These are phyloP conservation scores for Phytophthora chlamydospora DNA, from an alignment of 352 stramenopile genomes.

Conservation along the genomic window DNA sequence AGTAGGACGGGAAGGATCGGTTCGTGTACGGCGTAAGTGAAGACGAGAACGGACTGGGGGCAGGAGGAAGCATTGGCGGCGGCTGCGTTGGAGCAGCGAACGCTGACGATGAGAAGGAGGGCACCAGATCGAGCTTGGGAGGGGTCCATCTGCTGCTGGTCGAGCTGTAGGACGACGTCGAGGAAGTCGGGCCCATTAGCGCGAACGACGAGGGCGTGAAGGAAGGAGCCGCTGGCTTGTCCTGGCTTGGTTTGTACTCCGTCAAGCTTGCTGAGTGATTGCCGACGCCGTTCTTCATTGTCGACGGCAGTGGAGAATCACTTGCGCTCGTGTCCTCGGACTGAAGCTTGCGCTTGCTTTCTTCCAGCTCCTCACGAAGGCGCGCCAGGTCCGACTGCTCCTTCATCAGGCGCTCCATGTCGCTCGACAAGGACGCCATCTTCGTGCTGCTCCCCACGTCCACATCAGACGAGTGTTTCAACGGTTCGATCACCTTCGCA, in stretches of 20 bases:
- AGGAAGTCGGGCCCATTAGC: conserved; percentile 13
- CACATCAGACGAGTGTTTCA: conserved; percentile 30
- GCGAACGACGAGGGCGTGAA: conserved; percentile 36
- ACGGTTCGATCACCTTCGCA: conserved; percentile 46
- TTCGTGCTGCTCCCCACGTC: conserved; percentile 9
- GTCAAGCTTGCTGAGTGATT: conserved; percentile 15
- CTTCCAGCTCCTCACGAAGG: conserved; percentile 67
- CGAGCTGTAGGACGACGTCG: conserved; percentile 16
- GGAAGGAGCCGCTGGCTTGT: conserved; percentile 18
- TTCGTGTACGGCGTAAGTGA: conserved; percentile 40
- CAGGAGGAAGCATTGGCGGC: conserved; percentile 17
- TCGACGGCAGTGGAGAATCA: conserved; percentile 7
- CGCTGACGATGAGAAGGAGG: conserved; percentile 34
- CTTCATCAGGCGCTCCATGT: conserved; percentile 71
- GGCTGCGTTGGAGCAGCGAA: conserved; percentile 24
- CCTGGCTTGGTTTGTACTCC: conserved; percentile 29
- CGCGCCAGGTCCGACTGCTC: conserved; percentile 71
- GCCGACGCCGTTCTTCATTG: conserved; percentile 8
- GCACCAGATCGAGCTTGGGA: conserved; percentile 36
- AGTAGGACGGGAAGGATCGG: conserved; percentile 23
- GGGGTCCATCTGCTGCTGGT: conserved; percentile 33
- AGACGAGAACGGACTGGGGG: conserved; percentile 26
- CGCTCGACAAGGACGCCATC: conserved; percentile 35
- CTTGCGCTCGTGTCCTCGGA: conserved; percentile 30
- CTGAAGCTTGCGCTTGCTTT: conserved; percentile 68